These are phyloP conservation scores for Effrenium voratum DNA, from an alignment of 73 alveolate genomes.

Conservation along the genomic window DNA sequence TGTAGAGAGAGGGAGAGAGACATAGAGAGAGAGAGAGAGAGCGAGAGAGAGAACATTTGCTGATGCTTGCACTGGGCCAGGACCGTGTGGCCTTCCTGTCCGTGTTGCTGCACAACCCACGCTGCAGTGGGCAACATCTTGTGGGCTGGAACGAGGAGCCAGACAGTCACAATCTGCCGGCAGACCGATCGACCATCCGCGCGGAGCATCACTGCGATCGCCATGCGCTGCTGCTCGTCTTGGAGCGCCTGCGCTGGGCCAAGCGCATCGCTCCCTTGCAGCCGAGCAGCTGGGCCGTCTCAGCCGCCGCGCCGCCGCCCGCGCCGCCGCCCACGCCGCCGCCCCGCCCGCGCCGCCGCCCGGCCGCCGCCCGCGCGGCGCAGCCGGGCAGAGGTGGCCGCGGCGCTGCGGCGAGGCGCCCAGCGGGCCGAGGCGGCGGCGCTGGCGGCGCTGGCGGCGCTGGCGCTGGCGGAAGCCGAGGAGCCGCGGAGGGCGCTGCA, in stretches of 20 bases:
- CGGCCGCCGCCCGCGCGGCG: neutral
- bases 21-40: no score
- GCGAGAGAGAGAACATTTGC: neutral
- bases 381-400: neutral
- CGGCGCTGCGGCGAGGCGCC: conserved; percentile 8
- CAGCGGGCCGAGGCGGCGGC: neutral
- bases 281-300: neutral
- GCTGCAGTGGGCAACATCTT: neutral
- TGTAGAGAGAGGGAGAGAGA: no score
- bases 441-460: neutral
- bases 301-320: neutral
- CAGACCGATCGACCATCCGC: neutral
- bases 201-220: conserved; percentile 47
- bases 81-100: neutral
- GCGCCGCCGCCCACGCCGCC: neutral
- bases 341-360: neutral
- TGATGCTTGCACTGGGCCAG: neutral
- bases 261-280: conserved; percentile 5
- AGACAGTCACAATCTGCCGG: neutral
- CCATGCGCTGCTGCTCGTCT: neutral
- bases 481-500: conserved; percentile 14
- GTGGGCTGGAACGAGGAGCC: neutral
- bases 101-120: neutral
- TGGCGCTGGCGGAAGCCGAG: neutral
- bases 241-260: neutral